A percentile compares a stretch with the other conserved stretches of the same genome.
phyloP scores from a whole-genome alignment of 2,329 filamentous ascomycete species.

The Massarina eburnea region DNA sequence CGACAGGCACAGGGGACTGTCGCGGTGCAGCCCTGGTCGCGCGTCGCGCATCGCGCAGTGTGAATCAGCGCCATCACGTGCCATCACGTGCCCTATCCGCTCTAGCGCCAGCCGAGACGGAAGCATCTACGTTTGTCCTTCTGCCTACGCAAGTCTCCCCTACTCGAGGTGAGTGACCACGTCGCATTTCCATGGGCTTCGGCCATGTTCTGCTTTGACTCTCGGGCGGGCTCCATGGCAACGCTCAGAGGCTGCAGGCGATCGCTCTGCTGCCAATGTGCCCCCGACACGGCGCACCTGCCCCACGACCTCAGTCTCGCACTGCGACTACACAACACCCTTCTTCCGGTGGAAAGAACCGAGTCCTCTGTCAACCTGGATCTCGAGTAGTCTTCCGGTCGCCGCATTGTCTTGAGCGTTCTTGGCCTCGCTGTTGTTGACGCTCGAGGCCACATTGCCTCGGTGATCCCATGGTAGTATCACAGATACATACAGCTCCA shows the following conservation, averaged over 20 bases:
- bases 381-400: not conserved
- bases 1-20: not conserved
- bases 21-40: not conserved
- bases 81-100: slow-evolving; percentile 13
- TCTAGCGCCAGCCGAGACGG: slow-evolving; percentile 11
- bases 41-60: slow-evolving; percentile 10
- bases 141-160: slow-evolving; percentile 17
- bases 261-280: slow-evolving; percentile 22
- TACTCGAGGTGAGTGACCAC: slow-evolving; percentile 23
- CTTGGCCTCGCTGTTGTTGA: too few species aligned
- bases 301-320: slow-evolving; percentile 10
- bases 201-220: slow-evolving; percentile 29
- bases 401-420: too few species aligned
- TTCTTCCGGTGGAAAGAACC: not conserved
- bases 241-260: slow-evolving; percentile 15
- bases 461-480: too few species aligned
- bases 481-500: too few species aligned
- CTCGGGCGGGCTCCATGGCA: slow-evolving; percentile 26
- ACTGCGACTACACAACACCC: slow-evolving; percentile 8
- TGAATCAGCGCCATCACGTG: slow-evolving; percentile 29
- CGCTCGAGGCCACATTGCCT: too few species aligned
- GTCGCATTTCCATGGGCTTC: slow-evolving; percentile 35
- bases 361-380: not conserved
- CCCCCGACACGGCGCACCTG: slow-evolving; percentile 12
- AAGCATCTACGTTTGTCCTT: slow-evolving; percentile 16